Percentiles rank a stretch among this genome's conserved stretches.
phyloP scores from a whole-genome alignment of 2,329 filamentous ascomycete genomes.

The Cladosporium sp. region DNA sequence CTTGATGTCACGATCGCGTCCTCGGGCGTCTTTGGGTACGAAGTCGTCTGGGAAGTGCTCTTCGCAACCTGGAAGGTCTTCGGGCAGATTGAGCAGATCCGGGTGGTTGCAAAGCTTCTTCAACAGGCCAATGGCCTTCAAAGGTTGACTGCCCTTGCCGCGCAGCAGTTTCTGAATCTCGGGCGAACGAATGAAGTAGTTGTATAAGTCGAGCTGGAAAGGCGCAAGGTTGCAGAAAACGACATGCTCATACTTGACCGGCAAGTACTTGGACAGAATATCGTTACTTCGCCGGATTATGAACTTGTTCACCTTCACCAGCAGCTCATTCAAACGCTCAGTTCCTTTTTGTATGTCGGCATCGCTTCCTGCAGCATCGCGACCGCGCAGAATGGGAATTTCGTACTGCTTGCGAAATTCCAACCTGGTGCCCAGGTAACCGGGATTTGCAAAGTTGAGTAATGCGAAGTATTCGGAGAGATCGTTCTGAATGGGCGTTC shows the following conservation, averaged over 20 bases:
- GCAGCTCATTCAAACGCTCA: conserved; percentile 74
- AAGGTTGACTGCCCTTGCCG: conserved; percentile 90
- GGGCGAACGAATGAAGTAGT: conserved; percentile 93
- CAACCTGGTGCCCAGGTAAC: conserved; percentile 77
- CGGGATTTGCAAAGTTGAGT: conserved; percentile 94
- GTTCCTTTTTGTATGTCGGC: conserved; percentile 78
- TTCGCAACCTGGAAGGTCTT: conserved; percentile 85
- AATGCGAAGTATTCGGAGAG: conserved; percentile 96
- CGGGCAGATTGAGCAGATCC: conserved; percentile 77
- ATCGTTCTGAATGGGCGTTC: conserved; percentile 97
- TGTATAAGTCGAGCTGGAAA: conserved; percentile 91
- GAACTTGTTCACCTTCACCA: conserved; percentile 90
- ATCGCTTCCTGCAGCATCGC: conserved; percentile 85
- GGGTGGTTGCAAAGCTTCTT: conserved; percentile 99
- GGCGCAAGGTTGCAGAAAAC: conserved; percentile 94
- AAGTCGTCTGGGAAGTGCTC: conserved; percentile 79
- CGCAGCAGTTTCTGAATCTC: conserved; percentile 88
- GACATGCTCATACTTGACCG: conserved; percentile 98
- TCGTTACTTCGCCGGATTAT: conserved; percentile 98
- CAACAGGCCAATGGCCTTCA: conserved; percentile 93
- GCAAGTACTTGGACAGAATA: conserved; percentile 93
- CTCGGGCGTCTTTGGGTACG: conserved; percentile 79
- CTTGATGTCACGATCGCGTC: conserved; percentile 87
- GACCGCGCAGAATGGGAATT: conserved; percentile 83
- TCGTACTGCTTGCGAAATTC: conserved; percentile 96